Conservation (phyloP, 1,284 basidiomycete species). For the Boletellus deceptivus region DNA sequence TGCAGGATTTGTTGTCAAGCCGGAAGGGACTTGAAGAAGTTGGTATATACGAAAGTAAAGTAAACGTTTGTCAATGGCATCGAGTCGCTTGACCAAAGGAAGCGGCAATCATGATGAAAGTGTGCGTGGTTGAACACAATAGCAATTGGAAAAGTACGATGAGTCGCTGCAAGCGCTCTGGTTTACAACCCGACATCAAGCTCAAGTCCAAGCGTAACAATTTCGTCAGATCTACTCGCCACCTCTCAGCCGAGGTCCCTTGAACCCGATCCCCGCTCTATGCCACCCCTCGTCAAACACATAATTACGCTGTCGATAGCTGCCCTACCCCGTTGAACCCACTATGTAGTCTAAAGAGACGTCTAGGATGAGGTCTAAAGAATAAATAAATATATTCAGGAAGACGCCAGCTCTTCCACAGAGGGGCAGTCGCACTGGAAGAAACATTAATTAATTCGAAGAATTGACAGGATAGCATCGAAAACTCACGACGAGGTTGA, state of each 20-base stretch:
- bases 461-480: not conserved
- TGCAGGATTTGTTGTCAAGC: conserved; percentile 22
- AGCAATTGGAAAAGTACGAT: no score
- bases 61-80: conserved; percentile 12
- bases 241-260: no score
- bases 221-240: no score
- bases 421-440: conserved; percentile 83
- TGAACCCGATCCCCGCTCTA: no score
- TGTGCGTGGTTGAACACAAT: conserved; percentile 39
- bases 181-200: no score
- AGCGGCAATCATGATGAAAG: conserved; percentile 24
- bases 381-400: conserved; percentile 16
- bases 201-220: no score
- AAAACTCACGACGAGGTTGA: conserved; percentile 71
- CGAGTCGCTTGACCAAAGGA: not conserved
- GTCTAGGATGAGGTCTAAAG: conserved; percentile 14
- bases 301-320: no score
- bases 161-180: no score
- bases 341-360: conserved; percentile 18
- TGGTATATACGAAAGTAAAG: conserved; percentile 5
- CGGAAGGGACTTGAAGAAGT: conserved; percentile 3
- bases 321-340: conserved; percentile 35
- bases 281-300: no score
- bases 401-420: conserved; percentile 69
- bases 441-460: not conserved